phyloP scores from a whole-genome alignment of 371 early-diverging fungal genomes.

The Smittium mucronatum region DNA sequence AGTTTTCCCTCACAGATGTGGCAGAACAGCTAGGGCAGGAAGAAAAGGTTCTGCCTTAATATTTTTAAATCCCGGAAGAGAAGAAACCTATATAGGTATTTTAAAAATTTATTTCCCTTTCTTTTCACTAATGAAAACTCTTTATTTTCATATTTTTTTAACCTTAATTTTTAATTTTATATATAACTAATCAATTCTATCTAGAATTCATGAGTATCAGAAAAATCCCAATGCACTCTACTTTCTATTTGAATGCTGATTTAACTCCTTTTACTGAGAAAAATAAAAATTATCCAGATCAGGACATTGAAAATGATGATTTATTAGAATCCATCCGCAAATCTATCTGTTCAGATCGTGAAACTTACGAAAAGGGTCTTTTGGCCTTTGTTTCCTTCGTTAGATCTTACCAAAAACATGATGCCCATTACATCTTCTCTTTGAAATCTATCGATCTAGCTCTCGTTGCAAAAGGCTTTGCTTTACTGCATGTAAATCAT shows the following conservation, averaged over 20 bases:
- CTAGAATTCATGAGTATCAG: conserved; percentile 67
- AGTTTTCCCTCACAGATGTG: conserved; percentile 95
- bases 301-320: conserved; percentile 25
- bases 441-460: conserved; percentile 68
- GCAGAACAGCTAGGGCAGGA: conserved; percentile 92
- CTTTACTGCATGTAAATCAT: conserved; percentile 41
- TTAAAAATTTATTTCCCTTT: conserved; percentile 13
- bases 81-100: conserved; percentile 69
- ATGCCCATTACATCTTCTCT: conserved; percentile 81
- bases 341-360: conserved; percentile 52
- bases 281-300: not conserved
- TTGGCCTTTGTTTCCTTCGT: conserved; percentile 83
- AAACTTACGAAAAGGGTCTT: conserved; percentile 57
- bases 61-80: conserved; percentile 60
- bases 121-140: no score
- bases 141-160: no score
- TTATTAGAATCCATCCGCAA: conserved; percentile 39
- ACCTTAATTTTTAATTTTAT: no score
- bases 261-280: conserved; percentile 13
- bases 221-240: conserved; percentile 61
- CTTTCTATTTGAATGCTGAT: conserved; percentile 30
- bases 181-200: no score
- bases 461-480: conserved; percentile 59
- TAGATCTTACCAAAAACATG: conserved; percentile 82
- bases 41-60: conserved; percentile 76